Base-by-base conservation (phyloP, 164 flowering plant genomes). In the Litsea cubeba region DNA sequence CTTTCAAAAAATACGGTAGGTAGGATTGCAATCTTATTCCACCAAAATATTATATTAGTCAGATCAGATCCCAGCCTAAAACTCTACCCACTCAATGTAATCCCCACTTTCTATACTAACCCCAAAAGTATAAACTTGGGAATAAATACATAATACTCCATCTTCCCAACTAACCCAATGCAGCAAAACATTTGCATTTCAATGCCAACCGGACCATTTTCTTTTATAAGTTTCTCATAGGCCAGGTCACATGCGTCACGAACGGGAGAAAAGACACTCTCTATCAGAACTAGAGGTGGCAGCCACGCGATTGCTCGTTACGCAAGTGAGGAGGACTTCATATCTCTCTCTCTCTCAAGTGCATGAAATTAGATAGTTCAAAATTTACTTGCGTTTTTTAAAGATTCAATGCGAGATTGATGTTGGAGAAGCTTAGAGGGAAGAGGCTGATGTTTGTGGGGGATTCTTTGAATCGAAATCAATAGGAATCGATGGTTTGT, bases 401-500 rank as follows among this genome's bases (percentile, higher is more conserved):
- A 51, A 95, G 99, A 83, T 96, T 92, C 80, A 89, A 81, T 49
- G 81, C 93, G 25, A 94, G 76, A 74, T 65, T 90, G 81, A 72
- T 96, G 85, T 88, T 96, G 0, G 86, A 92, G 83, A 94, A 86
- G 77, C 86, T 96, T 5, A 81, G 96, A 79, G 89, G 88, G 68
- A 95, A 95, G 85, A 86, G 97, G 79, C 83, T 95, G 8, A 90
- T 95, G 98, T 95, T 90, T 74, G 99, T 94, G 2, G 99, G 99
- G 10, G 99, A 96, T 74, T 96, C 99, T 8, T 71, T 96, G 86
- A 96, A 96, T 67, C 81, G 99, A 64, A 96, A 96, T 67, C 97
- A 94, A 23, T 96, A 98, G 98, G 98, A 92, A 78, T 96, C 99
- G 18, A 94, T 96, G 98, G 83, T 96, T 62, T 96, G 99, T 77